These are phyloP conservation scores for Mucor saturninus DNA, from an alignment of 371 early-diverging fungal genomes.

Conservation along the genomic window DNA sequence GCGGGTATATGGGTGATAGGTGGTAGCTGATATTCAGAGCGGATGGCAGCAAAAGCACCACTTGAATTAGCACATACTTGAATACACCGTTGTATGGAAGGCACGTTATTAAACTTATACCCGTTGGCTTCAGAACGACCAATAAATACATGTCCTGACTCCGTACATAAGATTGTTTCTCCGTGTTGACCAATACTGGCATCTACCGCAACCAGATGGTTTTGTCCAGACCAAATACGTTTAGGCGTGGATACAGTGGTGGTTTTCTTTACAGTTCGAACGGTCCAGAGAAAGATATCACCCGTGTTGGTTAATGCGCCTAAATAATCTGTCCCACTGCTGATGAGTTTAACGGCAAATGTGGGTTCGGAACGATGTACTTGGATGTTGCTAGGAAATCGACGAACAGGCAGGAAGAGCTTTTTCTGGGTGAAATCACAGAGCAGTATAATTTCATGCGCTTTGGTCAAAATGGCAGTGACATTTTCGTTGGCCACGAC, in stretches of 20 bases:
- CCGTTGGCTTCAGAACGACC: slow-evolving; percentile 35
- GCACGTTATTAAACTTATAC: slow-evolving; percentile 46
- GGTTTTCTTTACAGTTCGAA: slow-evolving; percentile 19
- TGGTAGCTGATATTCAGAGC: slow-evolving; percentile 45
- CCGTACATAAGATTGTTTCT: slow-evolving; percentile 53
- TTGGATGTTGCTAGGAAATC: slow-evolving; percentile 52
- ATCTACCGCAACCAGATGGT: slow-evolving; percentile 43
- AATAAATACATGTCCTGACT: slow-evolving; percentile 56
- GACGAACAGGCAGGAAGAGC: slow-evolving; percentile 48
- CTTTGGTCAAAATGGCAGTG: slow-evolving; percentile 53
- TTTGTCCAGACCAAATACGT: slow-evolving; percentile 52
- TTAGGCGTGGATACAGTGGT: slow-evolving; percentile 34
- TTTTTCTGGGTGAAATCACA: slow-evolving; percentile 54
- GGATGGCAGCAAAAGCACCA: slow-evolving; percentile 65
- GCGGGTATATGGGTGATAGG: not conserved
- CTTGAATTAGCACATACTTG: slow-evolving; percentile 59
- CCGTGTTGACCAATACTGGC: slow-evolving; percentile 60
- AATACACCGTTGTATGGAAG: slow-evolving; percentile 57
- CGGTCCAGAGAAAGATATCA: slow-evolving; percentile 61
- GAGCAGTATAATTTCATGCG: slow-evolving; percentile 54
- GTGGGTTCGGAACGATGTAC: slow-evolving; percentile 28
- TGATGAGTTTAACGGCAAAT: slow-evolving; percentile 33
- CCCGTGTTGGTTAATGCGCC: slow-evolving; percentile 57
- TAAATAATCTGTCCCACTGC: slow-evolving; percentile 52
- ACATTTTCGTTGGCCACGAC: slow-evolving; percentile 62